phyloP scores from a whole-genome alignment of 169 alveolate species.

The Besnoitia besnoiti region DNA sequence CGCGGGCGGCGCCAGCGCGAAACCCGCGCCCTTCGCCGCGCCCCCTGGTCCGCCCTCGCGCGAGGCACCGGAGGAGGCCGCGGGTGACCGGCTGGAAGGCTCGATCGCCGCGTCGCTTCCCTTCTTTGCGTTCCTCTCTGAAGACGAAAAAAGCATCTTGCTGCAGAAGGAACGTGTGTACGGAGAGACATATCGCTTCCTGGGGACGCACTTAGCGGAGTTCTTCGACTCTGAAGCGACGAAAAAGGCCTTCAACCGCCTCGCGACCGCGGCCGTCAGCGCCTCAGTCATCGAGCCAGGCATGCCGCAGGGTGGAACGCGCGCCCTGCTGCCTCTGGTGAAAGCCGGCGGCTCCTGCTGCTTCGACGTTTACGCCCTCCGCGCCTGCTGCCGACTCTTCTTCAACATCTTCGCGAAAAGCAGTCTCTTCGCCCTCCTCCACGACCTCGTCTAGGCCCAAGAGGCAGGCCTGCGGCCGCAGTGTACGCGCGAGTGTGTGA shows the following conservation, averaged over 20 bases:
- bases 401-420: neutral
- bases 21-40: too few relatives aligned
- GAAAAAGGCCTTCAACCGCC: neutral
- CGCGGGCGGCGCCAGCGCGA: too few relatives aligned
- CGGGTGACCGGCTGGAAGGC: neutral
- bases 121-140: neutral
- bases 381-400: neutral
- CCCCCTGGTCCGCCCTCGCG: too few relatives aligned
- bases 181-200: neutral
- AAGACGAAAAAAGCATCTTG: neutral
- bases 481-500: neutral
- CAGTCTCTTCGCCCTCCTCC: neutral
- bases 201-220: neutral
- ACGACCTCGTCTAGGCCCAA: neutral
- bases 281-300: neutral
- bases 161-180: neutral
- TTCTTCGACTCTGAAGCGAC: neutral
- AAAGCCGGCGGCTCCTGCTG: constrained; percentile 17
- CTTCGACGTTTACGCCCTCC: constrained; percentile 17
- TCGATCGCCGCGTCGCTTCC: neutral
- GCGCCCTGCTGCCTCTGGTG: neutral
- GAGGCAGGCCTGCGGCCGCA: neutral
- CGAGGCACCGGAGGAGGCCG: neutral
- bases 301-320: constrained; percentile 24
- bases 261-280: constrained; percentile 6